Evolutionary conservation across 2,329 filamentous ascomycete genomes (phyloP), one percentile per base, ranked within the genome.

Genomic region (Fusarium irregulare): DNA sequence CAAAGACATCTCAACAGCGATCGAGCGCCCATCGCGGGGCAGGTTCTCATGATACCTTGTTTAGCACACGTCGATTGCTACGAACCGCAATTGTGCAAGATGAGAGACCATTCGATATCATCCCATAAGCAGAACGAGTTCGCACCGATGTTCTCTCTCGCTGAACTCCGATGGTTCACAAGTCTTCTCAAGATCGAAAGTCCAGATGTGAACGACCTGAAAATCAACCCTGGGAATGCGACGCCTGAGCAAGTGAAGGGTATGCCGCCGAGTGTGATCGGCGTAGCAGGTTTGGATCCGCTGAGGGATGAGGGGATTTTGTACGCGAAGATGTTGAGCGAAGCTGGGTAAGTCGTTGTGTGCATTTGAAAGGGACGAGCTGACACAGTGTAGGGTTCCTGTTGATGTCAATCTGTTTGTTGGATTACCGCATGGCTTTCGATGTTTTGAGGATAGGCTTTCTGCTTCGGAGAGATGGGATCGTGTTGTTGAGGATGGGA

Each of bases 321-420:
- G 0, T 64, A 57, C 10, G 59, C 42, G 0, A 64, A 64, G 4
- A 64, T 57, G 59, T 21, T 64, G 7, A 42, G 18, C 6, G 59
- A 57, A 44, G 28, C 3, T 20, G 49, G 60, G 60, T 48, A 12
- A 64, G 60, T 63, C 3, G 3, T 23, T 11, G 2, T 0, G 0
- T 6, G n/a, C n/a, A n/a, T n/a, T n/a, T 21, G 0, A 1, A 2
- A 3, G 10, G 0, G 2, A 0, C 1, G 18, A 7, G 12, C 42
- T 64, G 6, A 64, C 28, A 4, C 10, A 1, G 4, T 6, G 3
- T 2, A 64, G 60, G 4, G 60, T 64, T 30, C 42, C 60, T 1
- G 44, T 37, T 4, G 59, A 64, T 7, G 2, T 32, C 0, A 64
- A 45, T 9, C 9, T 64, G 1, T 64, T 64, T 4, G 21, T 64